Percentiles rank a stretch among this genome's conserved stretches.
Conservation (phyloP, 257 asterid genomes). For the Petrea volubilis region DNA sequence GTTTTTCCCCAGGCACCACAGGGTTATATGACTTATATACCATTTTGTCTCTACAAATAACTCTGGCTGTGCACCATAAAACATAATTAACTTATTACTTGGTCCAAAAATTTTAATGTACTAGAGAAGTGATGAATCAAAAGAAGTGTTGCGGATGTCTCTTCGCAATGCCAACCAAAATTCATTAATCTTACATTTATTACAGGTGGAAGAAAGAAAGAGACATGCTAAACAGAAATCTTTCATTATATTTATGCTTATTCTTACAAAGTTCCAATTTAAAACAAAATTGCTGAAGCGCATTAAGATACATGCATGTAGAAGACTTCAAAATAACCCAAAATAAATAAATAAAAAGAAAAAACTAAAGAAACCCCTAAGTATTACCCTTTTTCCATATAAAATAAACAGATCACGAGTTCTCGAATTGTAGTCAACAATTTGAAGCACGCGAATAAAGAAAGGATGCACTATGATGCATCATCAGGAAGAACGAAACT, state of each 20-base stretch:
- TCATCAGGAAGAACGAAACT: not conserved
- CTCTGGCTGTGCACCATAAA: not conserved
- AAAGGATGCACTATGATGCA: slow-evolving; percentile 14
- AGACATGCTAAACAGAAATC: too few relatives aligned
- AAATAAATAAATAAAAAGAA: too few relatives aligned
- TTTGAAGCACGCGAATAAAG: slow-evolving; percentile 7
- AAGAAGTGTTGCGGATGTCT: not conserved
- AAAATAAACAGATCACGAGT: slow-evolving; percentile 6
- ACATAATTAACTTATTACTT: not conserved
- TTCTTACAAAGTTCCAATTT: not conserved
- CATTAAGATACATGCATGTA: not conserved
- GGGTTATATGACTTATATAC: not conserved
- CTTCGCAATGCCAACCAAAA: not conserved
- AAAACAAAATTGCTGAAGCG: not conserved
- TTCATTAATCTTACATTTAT: not conserved
- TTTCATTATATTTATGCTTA: too few relatives aligned
- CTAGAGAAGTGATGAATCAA: too few relatives aligned
- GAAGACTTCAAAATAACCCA: not conserved
- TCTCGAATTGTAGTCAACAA: slow-evolving; percentile 17
- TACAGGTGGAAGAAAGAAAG: not conserved
- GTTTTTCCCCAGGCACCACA: not conserved
- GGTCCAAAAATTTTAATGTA: not conserved
- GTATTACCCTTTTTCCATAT: not conserved
- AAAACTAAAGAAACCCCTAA: slow-evolving; percentile 3
- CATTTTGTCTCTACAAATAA: not conserved